Evolutionary conservation across 345 rosid genomes (phyloP).

Genomic region (Draba incana): DNA sequence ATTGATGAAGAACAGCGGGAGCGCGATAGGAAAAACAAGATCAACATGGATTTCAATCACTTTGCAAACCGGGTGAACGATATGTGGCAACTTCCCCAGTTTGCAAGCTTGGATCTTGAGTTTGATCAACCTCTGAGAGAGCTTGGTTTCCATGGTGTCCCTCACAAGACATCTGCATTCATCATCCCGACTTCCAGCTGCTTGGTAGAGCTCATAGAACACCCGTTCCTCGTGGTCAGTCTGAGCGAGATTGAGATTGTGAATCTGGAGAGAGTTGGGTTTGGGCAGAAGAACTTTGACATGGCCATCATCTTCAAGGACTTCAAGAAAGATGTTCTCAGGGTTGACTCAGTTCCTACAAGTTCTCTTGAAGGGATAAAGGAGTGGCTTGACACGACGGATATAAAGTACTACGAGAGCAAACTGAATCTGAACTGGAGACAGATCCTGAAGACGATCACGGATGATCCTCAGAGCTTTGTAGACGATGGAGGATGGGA

Average conservation of each 20-base stretch:
- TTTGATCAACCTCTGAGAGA: conserved; percentile 95
- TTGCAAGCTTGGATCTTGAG: conserved; percentile 79
- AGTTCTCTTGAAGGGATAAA: conserved; percentile 83
- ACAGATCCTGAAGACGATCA: conserved; percentile 82
- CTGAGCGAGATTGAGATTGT: conserved; percentile 94
- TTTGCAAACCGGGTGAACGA: conserved; percentile 87
- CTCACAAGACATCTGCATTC: conserved; percentile 74
- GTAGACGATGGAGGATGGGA: conserved; percentile 93
- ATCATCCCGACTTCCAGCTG: conserved; percentile 90
- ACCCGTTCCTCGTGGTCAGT: conserved; percentile 80
- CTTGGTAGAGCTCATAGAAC: conserved; percentile 84
- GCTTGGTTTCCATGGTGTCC: conserved; percentile 96
- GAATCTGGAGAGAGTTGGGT: conserved; percentile 92
- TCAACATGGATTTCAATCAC: conserved; percentile 80
- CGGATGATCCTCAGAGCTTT: conserved; percentile 90
- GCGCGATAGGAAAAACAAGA: conserved; percentile 82
- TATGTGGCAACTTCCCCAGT: conserved; percentile 86
- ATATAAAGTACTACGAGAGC: conserved; percentile 91
- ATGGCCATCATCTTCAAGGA: conserved; percentile 93
- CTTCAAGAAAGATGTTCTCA: conserved; percentile 83
- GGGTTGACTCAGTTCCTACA: conserved; percentile 83
- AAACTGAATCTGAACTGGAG: conserved; percentile 94
- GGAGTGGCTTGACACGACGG: conserved; percentile 94
- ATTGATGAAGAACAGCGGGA: conserved; percentile 93
- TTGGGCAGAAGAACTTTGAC: conserved; percentile 92